Percentiles rank a stretch among this genome's conserved stretches.
Conservation (phyloP, 805 yeast species). For the Candida adriatica region DNA sequence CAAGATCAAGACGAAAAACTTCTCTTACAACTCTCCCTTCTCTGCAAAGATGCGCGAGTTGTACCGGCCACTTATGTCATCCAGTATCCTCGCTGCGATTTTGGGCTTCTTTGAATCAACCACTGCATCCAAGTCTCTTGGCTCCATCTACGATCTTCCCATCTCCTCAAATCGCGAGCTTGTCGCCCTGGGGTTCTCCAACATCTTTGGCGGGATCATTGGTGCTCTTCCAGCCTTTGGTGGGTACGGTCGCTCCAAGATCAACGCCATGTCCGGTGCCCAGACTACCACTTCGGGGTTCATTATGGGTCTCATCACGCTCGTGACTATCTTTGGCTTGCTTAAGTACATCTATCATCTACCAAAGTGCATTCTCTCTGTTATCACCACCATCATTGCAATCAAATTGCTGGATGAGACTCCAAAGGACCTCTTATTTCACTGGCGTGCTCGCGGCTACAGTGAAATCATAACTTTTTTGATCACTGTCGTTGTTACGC, state of each 20-base stretch:
- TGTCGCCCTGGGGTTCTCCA: conserved; percentile 80
- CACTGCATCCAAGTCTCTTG: conserved; percentile 84
- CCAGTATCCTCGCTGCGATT: conserved; percentile 73
- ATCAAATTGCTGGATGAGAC: conserved; percentile 73
- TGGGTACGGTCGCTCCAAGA: conserved; percentile 89
- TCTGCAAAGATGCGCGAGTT: conserved; percentile 36
- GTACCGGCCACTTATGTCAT: conserved; percentile 50
- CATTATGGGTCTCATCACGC: conserved; percentile 70
- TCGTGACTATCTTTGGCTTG: conserved; percentile 55
- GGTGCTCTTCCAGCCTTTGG: conserved; percentile 86
- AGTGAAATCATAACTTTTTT: conserved; percentile 65
- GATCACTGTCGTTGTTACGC: conserved; percentile 56
- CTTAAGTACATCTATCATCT: conserved; percentile 60
- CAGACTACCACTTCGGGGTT: conserved; percentile 79
- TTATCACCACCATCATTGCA: conserved; percentile 76
- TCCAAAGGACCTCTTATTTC: conserved; percentile 71
- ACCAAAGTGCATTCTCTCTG: conserved; percentile 75
- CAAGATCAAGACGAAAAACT: conserved; percentile 42
- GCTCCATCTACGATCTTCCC: conserved; percentile 61
- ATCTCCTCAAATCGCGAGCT: conserved; percentile 85
- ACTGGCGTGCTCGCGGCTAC: conserved; percentile 65
- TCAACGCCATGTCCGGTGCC: conserved; percentile 85
- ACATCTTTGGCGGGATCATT: conserved; percentile 46
- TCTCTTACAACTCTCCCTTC: conserved; percentile 55
- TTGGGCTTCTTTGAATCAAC: conserved; percentile 91